Percentiles rank a stretch among this genome's conserved stretches.
Evolutionary conservation across 805 yeast genomes (phyloP).

Genomic region (Candida tammaniensis): DNA sequence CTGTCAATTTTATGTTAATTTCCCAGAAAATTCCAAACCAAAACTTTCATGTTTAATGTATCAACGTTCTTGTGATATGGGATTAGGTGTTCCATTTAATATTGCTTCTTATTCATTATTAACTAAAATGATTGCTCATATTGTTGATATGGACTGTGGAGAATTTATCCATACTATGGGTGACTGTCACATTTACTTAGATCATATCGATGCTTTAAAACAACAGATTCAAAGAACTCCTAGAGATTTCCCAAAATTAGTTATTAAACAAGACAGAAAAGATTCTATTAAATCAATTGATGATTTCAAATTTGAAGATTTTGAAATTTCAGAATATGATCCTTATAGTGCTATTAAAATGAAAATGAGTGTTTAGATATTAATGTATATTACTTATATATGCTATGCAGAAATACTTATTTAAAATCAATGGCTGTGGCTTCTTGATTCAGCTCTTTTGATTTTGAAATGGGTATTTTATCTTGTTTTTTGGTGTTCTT

Average conservation of each 20-base stretch:
- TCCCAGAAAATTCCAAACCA: slow-evolving; percentile 60
- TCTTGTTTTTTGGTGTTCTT: slow-evolving; percentile 4
- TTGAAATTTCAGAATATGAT: slow-evolving; percentile 72
- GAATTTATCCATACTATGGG: slow-evolving; percentile 95
- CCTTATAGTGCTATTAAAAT: slow-evolving; percentile 84
- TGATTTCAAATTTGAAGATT: slow-evolving; percentile 86
- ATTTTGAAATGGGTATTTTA: not conserved
- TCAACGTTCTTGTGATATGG: slow-evolving; percentile 99
- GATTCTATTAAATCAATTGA: slow-evolving; percentile 63
- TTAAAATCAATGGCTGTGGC: slow-evolving; percentile 4
- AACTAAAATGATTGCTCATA: slow-evolving; percentile 92
- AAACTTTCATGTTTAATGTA: slow-evolving; percentile 83
- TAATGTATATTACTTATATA: slow-evolving; percentile 7
- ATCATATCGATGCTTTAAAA: slow-evolving; percentile 88
- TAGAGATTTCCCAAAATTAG: slow-evolving; percentile 73
- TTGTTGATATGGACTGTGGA: slow-evolving; percentile 94
- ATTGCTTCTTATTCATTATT: slow-evolving; percentile 94
- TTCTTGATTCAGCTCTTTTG: slow-evolving; percentile 12
- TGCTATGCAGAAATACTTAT: no score
- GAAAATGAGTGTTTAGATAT: slow-evolving; percentile 88
- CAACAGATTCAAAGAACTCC: slow-evolving; percentile 79
- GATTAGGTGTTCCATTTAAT: slow-evolving; percentile 98
- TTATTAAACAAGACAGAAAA: slow-evolving; percentile 55
- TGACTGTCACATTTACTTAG: slow-evolving; percentile 92
- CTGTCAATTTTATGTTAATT: slow-evolving; percentile 89